Conservation (phyloP, 2,329 filamentous ascomycete species). For the Ceratocystis alfenasii region DNA sequence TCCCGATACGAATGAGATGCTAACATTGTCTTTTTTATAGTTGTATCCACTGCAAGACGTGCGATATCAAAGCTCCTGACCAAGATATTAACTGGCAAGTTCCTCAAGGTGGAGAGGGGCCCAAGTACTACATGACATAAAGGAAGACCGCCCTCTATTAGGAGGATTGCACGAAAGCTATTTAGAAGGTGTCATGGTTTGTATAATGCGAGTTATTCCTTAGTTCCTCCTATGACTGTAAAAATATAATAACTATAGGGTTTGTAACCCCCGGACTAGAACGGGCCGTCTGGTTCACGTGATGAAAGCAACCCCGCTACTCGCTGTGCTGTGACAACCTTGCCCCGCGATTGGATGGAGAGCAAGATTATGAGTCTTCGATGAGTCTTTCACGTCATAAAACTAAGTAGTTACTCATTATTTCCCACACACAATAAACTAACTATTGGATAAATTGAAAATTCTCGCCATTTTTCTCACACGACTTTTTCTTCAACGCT, state of each 20-base stretch:
- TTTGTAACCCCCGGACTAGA: not conserved
- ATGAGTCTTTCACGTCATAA: constrained; percentile 3
- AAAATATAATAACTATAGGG: not conserved
- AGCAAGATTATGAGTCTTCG: not conserved
- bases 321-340: not conserved
- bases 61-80: constrained; percentile 92
- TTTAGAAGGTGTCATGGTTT: no score
- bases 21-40: constrained; percentile 36
- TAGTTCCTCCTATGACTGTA: no score
- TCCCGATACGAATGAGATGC: not conserved
- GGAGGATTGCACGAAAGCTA: not conserved
- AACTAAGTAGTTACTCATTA: not conserved
- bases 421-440: not conserved
- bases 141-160: not conserved
- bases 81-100: constrained; percentile 98
- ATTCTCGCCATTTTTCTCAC: not conserved
- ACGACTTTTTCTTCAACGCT: not conserved
- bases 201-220: no score
- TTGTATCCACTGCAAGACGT: constrained; percentile 99
- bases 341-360: constrained; percentile 8
- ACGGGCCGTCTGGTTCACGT: not conserved
- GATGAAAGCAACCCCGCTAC: not conserved
- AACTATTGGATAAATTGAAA: not conserved
- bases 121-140: constrained; percentile 59
- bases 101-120: constrained; percentile 76